A percentile compares a stretch with the other conserved stretches of the same genome.
Evolutionary conservation across 495 filamentous ascomycete species (phyloP).

Genomic region (Amniculicola lignicola): DNA sequence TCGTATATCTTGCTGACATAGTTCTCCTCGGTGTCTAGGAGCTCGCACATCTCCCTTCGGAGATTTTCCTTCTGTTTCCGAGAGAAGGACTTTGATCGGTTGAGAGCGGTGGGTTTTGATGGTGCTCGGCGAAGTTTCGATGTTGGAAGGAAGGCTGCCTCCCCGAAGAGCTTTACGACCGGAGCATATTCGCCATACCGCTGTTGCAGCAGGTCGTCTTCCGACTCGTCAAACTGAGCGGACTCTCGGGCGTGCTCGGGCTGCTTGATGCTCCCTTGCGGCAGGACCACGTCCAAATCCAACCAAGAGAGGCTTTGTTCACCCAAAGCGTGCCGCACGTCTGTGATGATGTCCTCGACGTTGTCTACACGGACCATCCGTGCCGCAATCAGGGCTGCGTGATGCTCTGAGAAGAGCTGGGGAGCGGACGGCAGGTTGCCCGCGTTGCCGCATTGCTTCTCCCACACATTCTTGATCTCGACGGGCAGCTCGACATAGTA

Average conservation of each 20-base stretch:
- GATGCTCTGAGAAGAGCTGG: slow-evolving; percentile 80
- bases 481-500: slow-evolving; percentile 88
- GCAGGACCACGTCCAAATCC: slow-evolving; percentile 84
- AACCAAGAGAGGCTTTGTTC: slow-evolving; percentile 76
- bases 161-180: slow-evolving; percentile 73
- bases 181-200: slow-evolving; percentile 73
- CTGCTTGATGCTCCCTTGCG: slow-evolving; percentile 64
- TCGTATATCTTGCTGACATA: slow-evolving; percentile 85
- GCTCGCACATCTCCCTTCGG: slow-evolving; percentile 83
- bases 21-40: slow-evolving; percentile 89
- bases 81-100: slow-evolving; percentile 66
- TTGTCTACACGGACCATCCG: slow-evolving; percentile 77
- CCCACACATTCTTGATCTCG: slow-evolving; percentile 60
- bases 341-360: slow-evolving; percentile 63
- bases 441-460: slow-evolving; percentile 33
- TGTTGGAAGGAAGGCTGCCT: slow-evolving; percentile 81
- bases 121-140: slow-evolving; percentile 81
- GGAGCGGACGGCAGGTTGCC: slow-evolving; percentile 58
- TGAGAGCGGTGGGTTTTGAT: slow-evolving; percentile 76
- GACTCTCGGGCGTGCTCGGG: slow-evolving; percentile 49
- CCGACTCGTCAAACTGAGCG: slow-evolving; percentile 43
- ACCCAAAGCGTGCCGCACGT: slow-evolving; percentile 67
- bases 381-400: slow-evolving; percentile 85
- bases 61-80: slow-evolving; percentile 79
- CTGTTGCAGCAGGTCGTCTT: slow-evolving; percentile 56